Conservation (phyloP, 139 green algal genomes). For the Monoraphidium neglectum region DNA sequence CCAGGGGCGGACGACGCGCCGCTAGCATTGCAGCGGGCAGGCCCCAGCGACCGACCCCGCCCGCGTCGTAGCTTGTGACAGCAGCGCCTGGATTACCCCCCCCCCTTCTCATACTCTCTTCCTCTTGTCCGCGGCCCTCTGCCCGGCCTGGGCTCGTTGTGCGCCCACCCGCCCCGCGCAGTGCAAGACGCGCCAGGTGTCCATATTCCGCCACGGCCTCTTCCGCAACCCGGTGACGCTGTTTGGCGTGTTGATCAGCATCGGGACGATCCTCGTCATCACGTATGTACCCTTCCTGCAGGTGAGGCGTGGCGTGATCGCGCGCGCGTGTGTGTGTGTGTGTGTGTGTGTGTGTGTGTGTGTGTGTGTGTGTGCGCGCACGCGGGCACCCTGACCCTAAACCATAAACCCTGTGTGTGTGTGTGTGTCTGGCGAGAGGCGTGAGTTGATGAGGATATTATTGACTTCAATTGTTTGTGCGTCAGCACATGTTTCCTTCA, state of each 20-base stretch:
- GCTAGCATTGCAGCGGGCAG: no score
- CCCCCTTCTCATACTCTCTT: no score
- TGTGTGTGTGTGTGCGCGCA: no score
- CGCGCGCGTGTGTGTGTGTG: background rate
- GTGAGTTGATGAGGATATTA: background rate
- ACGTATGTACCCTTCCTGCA: constrained; percentile 36
- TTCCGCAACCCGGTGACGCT: constrained; percentile 32
- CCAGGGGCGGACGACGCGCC: no score
- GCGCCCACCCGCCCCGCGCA: no score
- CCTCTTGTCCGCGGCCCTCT: no score
- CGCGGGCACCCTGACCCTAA: no score
- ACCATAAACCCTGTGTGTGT: background rate
- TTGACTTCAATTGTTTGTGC: background rate
- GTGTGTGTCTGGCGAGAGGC: background rate
- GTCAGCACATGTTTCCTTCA: background rate
- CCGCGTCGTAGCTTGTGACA: no score
- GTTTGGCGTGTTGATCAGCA: constrained; percentile 21
- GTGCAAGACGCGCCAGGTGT: constrained; percentile 27
- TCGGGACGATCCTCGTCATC: constrained; percentile 34
- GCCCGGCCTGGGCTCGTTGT: no score
- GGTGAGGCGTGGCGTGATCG: background rate
- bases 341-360: background rate
- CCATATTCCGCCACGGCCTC: constrained; percentile 37
- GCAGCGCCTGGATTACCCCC: no score
- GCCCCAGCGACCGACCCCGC: no score